phyloP scores from a whole-genome alignment of 2,329 filamentous ascomycete species.

The Phoma sp. region DNA sequence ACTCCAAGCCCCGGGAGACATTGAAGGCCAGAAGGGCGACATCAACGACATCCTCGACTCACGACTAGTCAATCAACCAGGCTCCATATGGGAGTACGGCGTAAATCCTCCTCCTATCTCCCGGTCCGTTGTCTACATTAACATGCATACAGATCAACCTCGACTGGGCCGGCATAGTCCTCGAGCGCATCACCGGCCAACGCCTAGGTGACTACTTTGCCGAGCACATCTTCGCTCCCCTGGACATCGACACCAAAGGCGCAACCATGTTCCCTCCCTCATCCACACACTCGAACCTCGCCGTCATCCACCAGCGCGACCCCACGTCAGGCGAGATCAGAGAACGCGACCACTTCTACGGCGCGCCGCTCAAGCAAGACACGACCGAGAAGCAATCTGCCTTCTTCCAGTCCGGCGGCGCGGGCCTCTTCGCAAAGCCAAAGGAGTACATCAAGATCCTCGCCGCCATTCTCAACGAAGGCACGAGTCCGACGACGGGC shows the following conservation, averaged over 20 bases:
- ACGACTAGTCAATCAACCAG: conserved; percentile 69
- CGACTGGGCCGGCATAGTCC: conserved; percentile 58
- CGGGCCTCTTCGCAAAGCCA: conserved; percentile 65
- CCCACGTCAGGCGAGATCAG: conserved; percentile 45
- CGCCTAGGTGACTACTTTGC: conserved; percentile 55
- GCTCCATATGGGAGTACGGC: conserved; percentile 65
- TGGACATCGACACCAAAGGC: conserved; percentile 51
- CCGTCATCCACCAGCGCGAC: conserved; percentile 62
- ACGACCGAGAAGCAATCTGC: conserved; percentile 52
- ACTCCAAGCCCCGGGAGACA: conserved; percentile 53
- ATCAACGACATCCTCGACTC: conserved; percentile 57
- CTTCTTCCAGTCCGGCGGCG: conserved; percentile 67
- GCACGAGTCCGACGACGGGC: conserved; percentile 64
- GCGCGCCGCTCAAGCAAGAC: conserved; percentile 54
- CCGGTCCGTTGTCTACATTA: background rate
- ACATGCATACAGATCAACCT: conserved; percentile 52
- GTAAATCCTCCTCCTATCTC: conserved; percentile 26
- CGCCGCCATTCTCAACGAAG: conserved; percentile 68
- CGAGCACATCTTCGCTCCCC: conserved; percentile 54
- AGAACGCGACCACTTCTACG: conserved; percentile 59
- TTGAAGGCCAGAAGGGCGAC: conserved; percentile 65
- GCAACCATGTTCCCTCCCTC: conserved; percentile 64
- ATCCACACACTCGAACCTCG: conserved; percentile 62
- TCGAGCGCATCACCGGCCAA: conserved; percentile 54
- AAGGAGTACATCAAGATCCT: conserved; percentile 68